phyloP scores from a whole-genome alignment of 306 rosid species.

The Trifolium repens region DNA sequence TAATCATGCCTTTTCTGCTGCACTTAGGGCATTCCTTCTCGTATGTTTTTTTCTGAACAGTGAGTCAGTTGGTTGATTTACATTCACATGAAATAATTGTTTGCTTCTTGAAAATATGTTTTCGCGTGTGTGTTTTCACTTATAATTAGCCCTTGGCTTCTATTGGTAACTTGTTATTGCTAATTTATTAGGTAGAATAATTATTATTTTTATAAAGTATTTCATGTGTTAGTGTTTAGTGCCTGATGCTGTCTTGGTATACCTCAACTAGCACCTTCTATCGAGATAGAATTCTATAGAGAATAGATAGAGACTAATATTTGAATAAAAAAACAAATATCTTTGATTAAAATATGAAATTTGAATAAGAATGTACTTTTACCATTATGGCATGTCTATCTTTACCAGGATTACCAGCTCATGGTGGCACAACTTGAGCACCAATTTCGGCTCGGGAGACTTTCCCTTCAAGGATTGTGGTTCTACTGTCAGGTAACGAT shows the following conservation, averaged over 20 bases:
- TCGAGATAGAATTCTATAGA: too few species aligned
- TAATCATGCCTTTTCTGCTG: constrained; percentile 98
- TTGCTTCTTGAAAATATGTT: constrained; percentile 15
- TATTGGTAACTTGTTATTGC: background rate
- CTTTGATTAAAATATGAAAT: constrained; percentile 34
- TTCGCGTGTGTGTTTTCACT: background rate
- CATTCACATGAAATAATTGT: constrained; percentile 28
- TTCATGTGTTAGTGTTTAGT: constrained; percentile 2
- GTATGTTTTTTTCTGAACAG: constrained; percentile 60
- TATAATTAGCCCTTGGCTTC: background rate
- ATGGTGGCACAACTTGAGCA: constrained; percentile 99
- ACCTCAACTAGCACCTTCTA: background rate
- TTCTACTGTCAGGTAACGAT: constrained; percentile 89
- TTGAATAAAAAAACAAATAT: background rate
- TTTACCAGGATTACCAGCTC: constrained; percentile 88
- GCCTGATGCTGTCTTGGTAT: background rate
- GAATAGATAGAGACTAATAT: too few species aligned
- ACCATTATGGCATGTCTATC: constrained; percentile 15
- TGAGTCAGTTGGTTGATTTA: constrained; percentile 46
- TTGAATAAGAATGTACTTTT: constrained; percentile 37
- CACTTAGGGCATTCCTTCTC: constrained; percentile 86
- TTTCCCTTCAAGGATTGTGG: constrained; percentile 98
- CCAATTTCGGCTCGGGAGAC: constrained; percentile 91
- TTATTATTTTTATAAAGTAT: background rate
- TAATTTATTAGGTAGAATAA: background rate